These are phyloP conservation scores for Geotrichum armillariae DNA, from an alignment of 1,139 yeast genomes.

Conservation along the genomic window DNA sequence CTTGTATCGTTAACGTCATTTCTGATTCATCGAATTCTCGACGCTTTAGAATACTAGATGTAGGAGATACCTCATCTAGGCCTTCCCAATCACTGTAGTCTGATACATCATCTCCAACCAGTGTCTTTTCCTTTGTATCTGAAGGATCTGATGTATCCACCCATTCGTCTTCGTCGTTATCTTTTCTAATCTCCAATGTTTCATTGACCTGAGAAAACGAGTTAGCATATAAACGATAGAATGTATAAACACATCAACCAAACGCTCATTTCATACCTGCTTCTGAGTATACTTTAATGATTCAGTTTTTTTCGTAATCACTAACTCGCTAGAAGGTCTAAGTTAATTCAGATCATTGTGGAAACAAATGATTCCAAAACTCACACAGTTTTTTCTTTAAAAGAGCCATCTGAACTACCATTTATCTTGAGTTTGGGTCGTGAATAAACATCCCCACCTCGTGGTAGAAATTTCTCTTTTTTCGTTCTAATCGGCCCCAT, in stretches of 20 bases:
- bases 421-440: not conserved
- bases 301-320: too few species aligned
- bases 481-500: slow-evolving; percentile 9
- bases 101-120: not conserved
- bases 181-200: not conserved
- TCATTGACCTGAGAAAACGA: slow-evolving; percentile 16
- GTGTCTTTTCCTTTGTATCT: not conserved
- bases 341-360: not conserved
- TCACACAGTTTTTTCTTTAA: not conserved
- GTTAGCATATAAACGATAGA: not conserved
- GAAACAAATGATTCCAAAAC: not conserved
- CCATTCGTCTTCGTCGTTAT: slow-evolving; percentile 2
- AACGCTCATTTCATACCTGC: too few species aligned
- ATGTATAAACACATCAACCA: too few species aligned
- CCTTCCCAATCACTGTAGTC: slow-evolving; percentile 41
- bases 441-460: slow-evolving; percentile 2
- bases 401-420: not conserved
- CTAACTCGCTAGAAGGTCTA: not conserved
- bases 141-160: not conserved
- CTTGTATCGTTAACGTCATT: slow-evolving; percentile 10
- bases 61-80: slow-evolving; percentile 30
- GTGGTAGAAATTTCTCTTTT: not conserved
- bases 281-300: too few species aligned
- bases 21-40: slow-evolving; percentile 50
- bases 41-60: slow-evolving; percentile 58